A percentile compares a stretch with the other conserved stretches of the same genome.
phyloP scores from a whole-genome alignment of 139 green algal species.

The Coelastrella sp. region DNA sequence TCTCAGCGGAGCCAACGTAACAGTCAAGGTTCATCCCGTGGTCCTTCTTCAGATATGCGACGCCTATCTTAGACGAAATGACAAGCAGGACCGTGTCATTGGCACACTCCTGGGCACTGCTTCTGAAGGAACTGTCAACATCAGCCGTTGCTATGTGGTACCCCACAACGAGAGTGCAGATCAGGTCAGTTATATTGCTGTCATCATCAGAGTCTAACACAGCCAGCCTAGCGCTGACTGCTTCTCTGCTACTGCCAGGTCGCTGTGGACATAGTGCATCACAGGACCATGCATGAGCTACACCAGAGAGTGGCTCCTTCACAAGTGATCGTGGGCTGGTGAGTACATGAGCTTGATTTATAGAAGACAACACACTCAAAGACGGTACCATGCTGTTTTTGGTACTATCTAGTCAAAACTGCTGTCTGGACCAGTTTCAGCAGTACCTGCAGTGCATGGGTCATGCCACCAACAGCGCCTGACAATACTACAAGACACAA shows the following conservation, averaged over 20 bases:
- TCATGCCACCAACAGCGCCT: no score
- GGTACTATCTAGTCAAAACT: no score
- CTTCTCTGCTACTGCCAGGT: constrained; percentile 81
- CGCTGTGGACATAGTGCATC: constrained; percentile 93
- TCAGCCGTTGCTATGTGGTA: constrained; percentile 96
- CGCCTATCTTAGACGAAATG: constrained; percentile 88
- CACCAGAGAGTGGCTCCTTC: constrained; percentile 88
- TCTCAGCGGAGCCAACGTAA: constrained; percentile 47
- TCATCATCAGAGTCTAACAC: no score
- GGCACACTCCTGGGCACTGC: constrained; percentile 93
- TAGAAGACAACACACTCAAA: no score
- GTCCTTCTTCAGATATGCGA: constrained; percentile 96
- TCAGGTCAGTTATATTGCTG: no score
- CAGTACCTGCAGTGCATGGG: no score
- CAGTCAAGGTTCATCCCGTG: constrained; percentile 89
- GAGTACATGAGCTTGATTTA: constrained; percentile 23
- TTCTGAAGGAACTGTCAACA: constrained; percentile 81
- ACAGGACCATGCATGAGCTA: constrained; percentile 93
- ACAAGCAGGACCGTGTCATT: constrained; percentile 93
- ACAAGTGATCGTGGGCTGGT: constrained; percentile 94
- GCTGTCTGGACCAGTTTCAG: no score
- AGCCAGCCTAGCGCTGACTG: not conserved
- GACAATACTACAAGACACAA: no score
- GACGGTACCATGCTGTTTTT: no score
- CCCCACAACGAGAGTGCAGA: constrained; percentile 95